Conservation (phyloP, 2,329 filamentous ascomycete genomes). For the Alternaria conjuncta region DNA sequence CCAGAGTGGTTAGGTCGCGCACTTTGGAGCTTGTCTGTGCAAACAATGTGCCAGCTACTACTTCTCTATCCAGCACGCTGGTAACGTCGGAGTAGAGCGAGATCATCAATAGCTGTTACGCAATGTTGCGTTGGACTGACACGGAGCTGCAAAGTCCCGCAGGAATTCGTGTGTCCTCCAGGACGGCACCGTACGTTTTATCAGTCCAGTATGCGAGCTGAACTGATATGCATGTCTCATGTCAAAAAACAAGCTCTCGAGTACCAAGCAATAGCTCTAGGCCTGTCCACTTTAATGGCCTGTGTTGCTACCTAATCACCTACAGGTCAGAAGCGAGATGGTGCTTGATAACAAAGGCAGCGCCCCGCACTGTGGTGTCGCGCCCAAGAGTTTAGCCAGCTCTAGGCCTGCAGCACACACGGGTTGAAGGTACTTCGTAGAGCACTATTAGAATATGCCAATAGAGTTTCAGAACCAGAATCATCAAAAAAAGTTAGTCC, state of each 20-base stretch:
- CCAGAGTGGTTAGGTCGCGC: background rate
- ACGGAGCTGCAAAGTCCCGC: conserved; percentile 13
- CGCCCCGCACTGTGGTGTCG: conserved; percentile 4
- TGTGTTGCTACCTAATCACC: background rate
- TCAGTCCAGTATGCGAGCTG: conserved; percentile 6
- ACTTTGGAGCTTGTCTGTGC: conserved; percentile 1
- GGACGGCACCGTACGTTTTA: background rate
- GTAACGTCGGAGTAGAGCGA: background rate
- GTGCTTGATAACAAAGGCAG: background rate
- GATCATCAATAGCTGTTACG: background rate
- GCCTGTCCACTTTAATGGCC: background rate
- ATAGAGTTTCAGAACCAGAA: background rate
- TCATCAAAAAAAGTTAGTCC: background rate
- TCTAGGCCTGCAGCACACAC: background rate
- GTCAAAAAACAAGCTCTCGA: conserved; percentile 4
- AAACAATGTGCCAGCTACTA: background rate
- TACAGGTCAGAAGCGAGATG: background rate
- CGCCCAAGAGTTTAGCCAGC: background rate
- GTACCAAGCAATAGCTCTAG: conserved; percentile 3
- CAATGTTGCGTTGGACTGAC: background rate
- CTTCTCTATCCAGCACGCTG: background rate
- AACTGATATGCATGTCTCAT: conserved; percentile 11
- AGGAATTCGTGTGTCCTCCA: conserved; percentile 5
- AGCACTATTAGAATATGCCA: background rate
- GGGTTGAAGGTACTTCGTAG: background rate